Base-by-base conservation (phyloP, 371 early-diverging fungal species). In the Syncephalis plumigaleata region DNA sequence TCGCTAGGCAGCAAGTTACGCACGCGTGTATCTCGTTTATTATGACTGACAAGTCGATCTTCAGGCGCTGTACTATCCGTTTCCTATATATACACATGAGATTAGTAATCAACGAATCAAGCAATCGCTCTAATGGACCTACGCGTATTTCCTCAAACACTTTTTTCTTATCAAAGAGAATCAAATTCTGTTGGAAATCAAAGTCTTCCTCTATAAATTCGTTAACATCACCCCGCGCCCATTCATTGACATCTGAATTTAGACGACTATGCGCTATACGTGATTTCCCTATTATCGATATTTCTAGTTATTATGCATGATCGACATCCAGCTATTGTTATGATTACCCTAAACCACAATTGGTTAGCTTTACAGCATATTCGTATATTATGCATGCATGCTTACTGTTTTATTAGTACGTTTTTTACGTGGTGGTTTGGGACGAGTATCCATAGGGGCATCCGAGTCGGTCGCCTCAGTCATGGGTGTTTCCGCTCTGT, bases 141-240 rank as follows among this genome's bases (percentile, higher is more conserved):
- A 69, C 75, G 53, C 79, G 65, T 36, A 88, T 84, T 55, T 86
- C 80, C 15, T 72, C 83, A 77, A 84, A 88, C 44, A 83, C 75
- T 39, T 70, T 70, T 23, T 67, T 66, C 65, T 88, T 88, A 53
- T 88, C 75, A 71, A 81, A 79, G 61, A 75, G 68, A n/a, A 64
- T 58, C 23, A 88, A 55, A 49, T 81, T 79, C 24, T 74, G 73
- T 55, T 84, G 81, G 52, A 86, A 85, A 53, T 86, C 86, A 64
- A 88, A 88, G 47, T 84, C 53, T 45, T 53, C 44, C 11, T 44
- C 44, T 44, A 44, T 53, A 23, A 48, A 53, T 1, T 53, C 53
- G 38, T 53, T 53, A 26, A 53, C 53, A 45, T 53, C 49, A 3
- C 44, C 48, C 3, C 44, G 45, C 16, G 53, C 53, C 53, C 53